Percentiles rank a stretch among this genome's conserved stretches.
Conservation (phyloP, 768 basidiomycete genomes). For the Phaeotremella skinneri region DNA sequence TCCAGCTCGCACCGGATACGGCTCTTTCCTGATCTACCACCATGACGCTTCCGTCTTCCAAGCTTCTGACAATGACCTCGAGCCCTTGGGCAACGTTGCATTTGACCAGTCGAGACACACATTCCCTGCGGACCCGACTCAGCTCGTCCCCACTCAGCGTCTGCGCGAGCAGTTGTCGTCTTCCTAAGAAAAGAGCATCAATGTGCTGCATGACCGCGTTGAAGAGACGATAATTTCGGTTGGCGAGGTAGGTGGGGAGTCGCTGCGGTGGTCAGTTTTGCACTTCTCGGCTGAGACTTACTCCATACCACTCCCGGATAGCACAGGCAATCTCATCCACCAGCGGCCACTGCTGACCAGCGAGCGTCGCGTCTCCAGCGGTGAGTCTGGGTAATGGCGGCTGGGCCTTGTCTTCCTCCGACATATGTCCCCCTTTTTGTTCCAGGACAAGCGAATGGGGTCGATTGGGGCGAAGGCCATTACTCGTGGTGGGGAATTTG, state of each 20-base stretch:
- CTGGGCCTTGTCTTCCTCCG: slow-evolving; percentile 36
- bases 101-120: slow-evolving; percentile 78
- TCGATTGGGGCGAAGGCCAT: slow-evolving; percentile 9
- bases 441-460: slow-evolving; percentile 35
- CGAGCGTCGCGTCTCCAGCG: slow-evolving; percentile 86
- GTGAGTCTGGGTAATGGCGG: slow-evolving; percentile 77
- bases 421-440: not conserved
- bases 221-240: slow-evolving; percentile 86
- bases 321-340: slow-evolving; percentile 97
- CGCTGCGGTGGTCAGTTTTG: slow-evolving; percentile 24
- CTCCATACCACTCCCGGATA: slow-evolving; percentile 82
- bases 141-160: slow-evolving; percentile 86
- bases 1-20: slow-evolving; percentile 29
- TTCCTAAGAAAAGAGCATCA: slow-evolving; percentile 84
- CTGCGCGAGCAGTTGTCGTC: slow-evolving; percentile 82
- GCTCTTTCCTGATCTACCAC: slow-evolving; percentile 83
- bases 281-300: slow-evolving; percentile 9
- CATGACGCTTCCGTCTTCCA: slow-evolving; percentile 82
- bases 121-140: slow-evolving; percentile 72
- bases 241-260: slow-evolving; percentile 85
- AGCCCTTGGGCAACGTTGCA: slow-evolving; percentile 89
- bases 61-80: slow-evolving; percentile 95
- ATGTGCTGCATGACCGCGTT: slow-evolving; percentile 81
- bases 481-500: not conserved
- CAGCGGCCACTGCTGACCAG: slow-evolving; percentile 79